Evolutionary conservation across 257 asterid species (phyloP).

Genomic region (Cinchona pubescens): DNA sequence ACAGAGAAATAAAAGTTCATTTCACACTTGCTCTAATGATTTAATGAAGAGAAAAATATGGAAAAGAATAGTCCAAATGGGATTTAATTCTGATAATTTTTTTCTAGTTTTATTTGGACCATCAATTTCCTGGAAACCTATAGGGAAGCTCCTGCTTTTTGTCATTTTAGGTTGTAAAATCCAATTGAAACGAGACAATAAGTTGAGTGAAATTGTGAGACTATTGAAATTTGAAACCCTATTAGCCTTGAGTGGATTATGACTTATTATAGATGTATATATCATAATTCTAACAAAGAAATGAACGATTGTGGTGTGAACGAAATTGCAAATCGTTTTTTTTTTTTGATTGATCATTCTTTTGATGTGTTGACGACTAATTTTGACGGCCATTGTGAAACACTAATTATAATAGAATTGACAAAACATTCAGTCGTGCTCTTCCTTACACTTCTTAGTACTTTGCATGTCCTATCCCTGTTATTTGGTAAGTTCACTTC

Average conservation of each 20-base stretch:
- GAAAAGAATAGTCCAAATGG: neutral
- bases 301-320: neutral
- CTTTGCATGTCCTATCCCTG: neutral
- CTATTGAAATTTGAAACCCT: neutral
- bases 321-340: neutral
- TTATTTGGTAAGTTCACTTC: neutral
- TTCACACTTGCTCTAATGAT: neutral
- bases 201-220: neutral
- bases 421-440: neutral
- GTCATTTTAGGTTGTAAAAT: neutral
- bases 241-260: neutral
- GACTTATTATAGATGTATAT: neutral
- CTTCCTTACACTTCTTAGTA: neutral
- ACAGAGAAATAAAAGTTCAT: neutral
- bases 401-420: neutral
- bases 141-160: neutral
- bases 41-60: neutral
- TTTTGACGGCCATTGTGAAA: neutral
- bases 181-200: neutral
- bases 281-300: neutral
- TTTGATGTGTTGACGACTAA: neutral
- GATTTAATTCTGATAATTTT: neutral
- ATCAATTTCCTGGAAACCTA: neutral
- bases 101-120: neutral
- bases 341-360: neutral